Conservation (phyloP, 192 early-diverging fungal genomes). For the Entomortierella chlamydospora region DNA sequence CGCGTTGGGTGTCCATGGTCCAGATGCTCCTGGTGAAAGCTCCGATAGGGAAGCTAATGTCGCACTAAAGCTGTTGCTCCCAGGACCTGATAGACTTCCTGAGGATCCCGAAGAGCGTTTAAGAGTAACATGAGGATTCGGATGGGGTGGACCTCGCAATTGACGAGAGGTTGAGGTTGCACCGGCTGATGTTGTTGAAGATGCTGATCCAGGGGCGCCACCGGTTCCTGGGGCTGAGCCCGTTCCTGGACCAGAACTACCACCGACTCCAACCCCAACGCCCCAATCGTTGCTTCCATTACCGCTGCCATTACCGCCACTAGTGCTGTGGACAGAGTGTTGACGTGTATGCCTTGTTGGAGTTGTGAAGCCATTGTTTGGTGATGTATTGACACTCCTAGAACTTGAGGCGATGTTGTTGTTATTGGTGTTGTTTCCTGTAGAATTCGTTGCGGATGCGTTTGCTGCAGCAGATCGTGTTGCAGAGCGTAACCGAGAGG, state of each 20-base stretch:
- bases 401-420: neutral
- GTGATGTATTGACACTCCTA: conserved; percentile 13
- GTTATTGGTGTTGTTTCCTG: neutral
- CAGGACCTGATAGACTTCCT: conserved; percentile 20
- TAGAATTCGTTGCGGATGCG: neutral
- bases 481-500: conserved; percentile 4
- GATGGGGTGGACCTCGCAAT: conserved; percentile 26
- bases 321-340: no score
- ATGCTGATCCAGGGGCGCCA: conserved; percentile 21
- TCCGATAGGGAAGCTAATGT: conserved; percentile 17
- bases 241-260: neutral
- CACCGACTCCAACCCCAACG: neutral
- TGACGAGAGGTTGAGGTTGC: conserved; percentile 18
- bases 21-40: conserved; percentile 23
- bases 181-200: conserved; percentile 10
- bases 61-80: conserved; percentile 4
- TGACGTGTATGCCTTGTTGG: conserved; percentile 22
- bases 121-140: conserved; percentile 27
- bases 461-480: conserved; percentile 1
- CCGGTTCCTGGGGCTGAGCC: neutral
- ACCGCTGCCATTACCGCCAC: neutral
- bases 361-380: conserved; percentile 28
- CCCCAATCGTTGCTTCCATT: conserved; percentile 11
- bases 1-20: conserved; percentile 15
- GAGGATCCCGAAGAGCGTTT: conserved; percentile 14